A percentile compares a stretch with the other conserved stretches of the same genome.
Conservation (phyloP, 768 basidiomycete species). For the Hypholoma sublateritium region DNA sequence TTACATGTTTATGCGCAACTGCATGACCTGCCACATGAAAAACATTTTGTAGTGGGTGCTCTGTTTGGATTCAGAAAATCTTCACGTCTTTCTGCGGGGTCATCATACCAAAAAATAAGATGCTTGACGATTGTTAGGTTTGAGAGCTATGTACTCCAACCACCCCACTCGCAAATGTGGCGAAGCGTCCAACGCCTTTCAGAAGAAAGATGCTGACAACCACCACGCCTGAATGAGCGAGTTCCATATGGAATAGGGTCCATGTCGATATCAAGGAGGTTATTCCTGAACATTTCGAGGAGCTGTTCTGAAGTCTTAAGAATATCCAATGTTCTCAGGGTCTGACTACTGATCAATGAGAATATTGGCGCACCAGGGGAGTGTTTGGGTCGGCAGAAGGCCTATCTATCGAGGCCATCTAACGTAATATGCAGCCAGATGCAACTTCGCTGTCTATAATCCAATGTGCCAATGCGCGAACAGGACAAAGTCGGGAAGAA, state of each 20-base stretch:
- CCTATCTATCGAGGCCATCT: slow-evolving; percentile 26
- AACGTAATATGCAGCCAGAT: slow-evolving; percentile 32
- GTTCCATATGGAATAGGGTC: slow-evolving; percentile 39
- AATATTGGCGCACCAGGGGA: background rate
- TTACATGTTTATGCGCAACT: slow-evolving; percentile 1
- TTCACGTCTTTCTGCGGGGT: slow-evolving; percentile 28
- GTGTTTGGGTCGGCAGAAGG: slow-evolving; percentile 14
- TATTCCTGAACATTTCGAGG: slow-evolving; percentile 37
- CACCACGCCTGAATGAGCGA: slow-evolving; percentile 40
- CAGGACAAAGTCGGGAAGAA: slow-evolving; percentile 29
- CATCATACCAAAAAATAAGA: slow-evolving; percentile 39
- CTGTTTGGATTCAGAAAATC: slow-evolving; percentile 36
- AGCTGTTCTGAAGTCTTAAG: slow-evolving; percentile 34
- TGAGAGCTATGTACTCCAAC: slow-evolving; percentile 41
- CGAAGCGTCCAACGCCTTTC: slow-evolving; percentile 32
- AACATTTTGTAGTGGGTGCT: slow-evolving; percentile 14
- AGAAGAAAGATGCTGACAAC: slow-evolving; percentile 39
- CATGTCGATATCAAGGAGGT: slow-evolving; percentile 36
- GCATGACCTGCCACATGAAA: slow-evolving; percentile 14
- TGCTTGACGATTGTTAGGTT: slow-evolving; percentile 42
- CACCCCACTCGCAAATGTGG: slow-evolving; percentile 44
- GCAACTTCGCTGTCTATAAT: slow-evolving; percentile 17
- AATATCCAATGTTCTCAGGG: too few species aligned
- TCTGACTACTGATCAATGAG: slow-evolving; percentile 4
- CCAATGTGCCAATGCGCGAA: slow-evolving; percentile 32